phyloP scores from a whole-genome alignment of 495 filamentous ascomycete species.

The Rusavskia elegans region DNA sequence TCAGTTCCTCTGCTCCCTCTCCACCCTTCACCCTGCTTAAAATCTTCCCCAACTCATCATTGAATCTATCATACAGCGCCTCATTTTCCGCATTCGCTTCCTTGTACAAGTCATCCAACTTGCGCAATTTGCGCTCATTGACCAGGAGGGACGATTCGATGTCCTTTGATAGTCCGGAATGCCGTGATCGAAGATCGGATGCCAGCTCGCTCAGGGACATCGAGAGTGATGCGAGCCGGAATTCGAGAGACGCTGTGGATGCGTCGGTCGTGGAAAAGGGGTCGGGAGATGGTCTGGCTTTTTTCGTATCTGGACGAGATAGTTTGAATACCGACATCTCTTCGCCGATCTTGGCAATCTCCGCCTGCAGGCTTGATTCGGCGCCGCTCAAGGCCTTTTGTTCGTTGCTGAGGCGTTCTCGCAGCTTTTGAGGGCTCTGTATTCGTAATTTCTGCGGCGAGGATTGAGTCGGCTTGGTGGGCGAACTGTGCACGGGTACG shows the following conservation, averaged over 20 bases:
- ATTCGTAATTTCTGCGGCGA: conserved; percentile 56
- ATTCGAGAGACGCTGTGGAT: conserved; percentile 3
- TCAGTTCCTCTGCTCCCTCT: conserved; percentile 57
- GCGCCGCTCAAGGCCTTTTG: conserved; percentile 54
- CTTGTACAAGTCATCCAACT: conserved; percentile 78
- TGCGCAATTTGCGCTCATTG: conserved; percentile 60
- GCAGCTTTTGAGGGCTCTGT: conserved; percentile 83
- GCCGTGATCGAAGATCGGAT: conserved; percentile 41
- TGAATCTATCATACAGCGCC: conserved; percentile 84
- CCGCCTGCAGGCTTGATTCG: conserved; percentile 51
- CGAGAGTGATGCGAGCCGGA: conserved; percentile 10
- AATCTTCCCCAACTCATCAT: conserved; percentile 74
- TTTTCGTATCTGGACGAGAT: conserved; percentile 5
- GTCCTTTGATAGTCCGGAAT: conserved; percentile 47
- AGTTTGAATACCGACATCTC: conserved; percentile 55
- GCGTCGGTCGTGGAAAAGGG: conserved; percentile 1
- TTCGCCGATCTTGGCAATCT: conserved; percentile 66
- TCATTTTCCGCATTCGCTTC: conserved; percentile 88
- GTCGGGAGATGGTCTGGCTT: not conserved
- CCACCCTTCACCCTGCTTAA: conserved; percentile 56
- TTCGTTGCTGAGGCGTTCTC: conserved; percentile 73
- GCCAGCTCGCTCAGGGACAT: conserved; percentile 29
- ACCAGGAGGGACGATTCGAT: conserved; percentile 52
- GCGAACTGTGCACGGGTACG: conserved; percentile 8
- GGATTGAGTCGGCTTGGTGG: conserved; percentile 19